Conservation (phyloP, 177 flowering plant genomes). For the Vitis hybrid region DNA sequence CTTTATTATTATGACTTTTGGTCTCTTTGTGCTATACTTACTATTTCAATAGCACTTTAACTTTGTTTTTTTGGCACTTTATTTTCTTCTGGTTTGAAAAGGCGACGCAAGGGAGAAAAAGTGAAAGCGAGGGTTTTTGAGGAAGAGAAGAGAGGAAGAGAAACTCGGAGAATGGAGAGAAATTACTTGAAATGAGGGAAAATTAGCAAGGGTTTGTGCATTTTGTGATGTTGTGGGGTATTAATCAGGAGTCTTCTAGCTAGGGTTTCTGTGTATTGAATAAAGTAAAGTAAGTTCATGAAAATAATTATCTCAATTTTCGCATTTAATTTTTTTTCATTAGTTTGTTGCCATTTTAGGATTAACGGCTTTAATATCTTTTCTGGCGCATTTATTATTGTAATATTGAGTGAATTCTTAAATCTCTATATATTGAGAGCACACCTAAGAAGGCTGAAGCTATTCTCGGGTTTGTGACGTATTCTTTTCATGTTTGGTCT, state of each 20-base stretch:
- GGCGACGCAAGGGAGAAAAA: conserved; percentile 10
- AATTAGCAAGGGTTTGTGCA: neutral
- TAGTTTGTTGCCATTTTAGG: conserved; percentile 1
- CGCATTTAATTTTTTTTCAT: neutral
- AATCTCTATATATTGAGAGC: neutral
- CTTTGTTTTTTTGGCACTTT: neutral
- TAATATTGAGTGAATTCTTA: neutral
- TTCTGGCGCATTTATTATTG: conserved; percentile 8
- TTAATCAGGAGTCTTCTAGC: neutral
- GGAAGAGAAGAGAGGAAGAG: conserved; percentile 6
- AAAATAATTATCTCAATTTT: neutral
- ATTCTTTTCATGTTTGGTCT: neutral
- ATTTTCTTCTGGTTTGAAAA: conserved; percentile 15
- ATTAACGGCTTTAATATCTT: conserved; percentile 9
- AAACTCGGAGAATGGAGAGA: conserved; percentile 1
- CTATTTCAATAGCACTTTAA: neutral
- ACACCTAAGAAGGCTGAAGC: neutral
- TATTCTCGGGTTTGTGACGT: conserved; percentile 12
- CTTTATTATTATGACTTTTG: too few species aligned
- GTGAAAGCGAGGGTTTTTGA: conserved; percentile 18
- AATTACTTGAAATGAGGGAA: neutral
- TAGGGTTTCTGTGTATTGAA: conserved; percentile 23
- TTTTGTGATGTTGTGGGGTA: too few species aligned
- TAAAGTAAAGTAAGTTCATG: conserved; percentile 12
- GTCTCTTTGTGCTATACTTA: too few species aligned